Evolutionary conservation across 257 asterid genomes (phyloP).

Genomic region (Nicotiana obtusifolia): DNA sequence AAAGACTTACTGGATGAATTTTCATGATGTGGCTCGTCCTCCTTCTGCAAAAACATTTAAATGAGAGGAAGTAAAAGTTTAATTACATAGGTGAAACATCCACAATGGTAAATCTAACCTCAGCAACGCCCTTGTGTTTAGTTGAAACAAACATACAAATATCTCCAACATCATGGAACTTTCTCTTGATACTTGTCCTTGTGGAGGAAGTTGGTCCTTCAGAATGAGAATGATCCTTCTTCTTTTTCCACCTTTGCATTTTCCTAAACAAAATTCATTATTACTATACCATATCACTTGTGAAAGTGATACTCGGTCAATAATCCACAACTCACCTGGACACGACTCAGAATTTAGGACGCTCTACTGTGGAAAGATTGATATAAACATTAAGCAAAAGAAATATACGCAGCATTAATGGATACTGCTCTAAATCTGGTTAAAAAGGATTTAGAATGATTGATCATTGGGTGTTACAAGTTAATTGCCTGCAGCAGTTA

Average conservation of each 20-base stretch:
- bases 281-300: neutral
- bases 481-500: neutral
- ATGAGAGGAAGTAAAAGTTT: neutral
- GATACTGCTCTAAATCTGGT: neutral
- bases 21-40: neutral
- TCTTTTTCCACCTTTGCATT: slow-evolving; percentile 19
- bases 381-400: neutral
- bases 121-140: slow-evolving; percentile 26
- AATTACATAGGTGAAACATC: neutral
- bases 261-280: neutral
- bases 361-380: neutral
- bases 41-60: neutral
- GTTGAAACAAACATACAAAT: slow-evolving; percentile 25
- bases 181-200: slow-evolving; percentile 38
- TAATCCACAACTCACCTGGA: neutral
- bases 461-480: neutral
- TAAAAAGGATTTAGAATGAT: neutral
- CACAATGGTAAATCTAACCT: neutral
- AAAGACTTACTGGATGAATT: neutral
- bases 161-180: slow-evolving; percentile 16
- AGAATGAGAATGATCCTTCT: neutral
- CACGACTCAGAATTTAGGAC: neutral
- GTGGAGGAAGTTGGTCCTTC: slow-evolving; percentile 7
- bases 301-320: neutral
- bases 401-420: neutral